Base-by-base conservation (phyloP, 306 rosid species). In the Fagus sylvatica region DNA sequence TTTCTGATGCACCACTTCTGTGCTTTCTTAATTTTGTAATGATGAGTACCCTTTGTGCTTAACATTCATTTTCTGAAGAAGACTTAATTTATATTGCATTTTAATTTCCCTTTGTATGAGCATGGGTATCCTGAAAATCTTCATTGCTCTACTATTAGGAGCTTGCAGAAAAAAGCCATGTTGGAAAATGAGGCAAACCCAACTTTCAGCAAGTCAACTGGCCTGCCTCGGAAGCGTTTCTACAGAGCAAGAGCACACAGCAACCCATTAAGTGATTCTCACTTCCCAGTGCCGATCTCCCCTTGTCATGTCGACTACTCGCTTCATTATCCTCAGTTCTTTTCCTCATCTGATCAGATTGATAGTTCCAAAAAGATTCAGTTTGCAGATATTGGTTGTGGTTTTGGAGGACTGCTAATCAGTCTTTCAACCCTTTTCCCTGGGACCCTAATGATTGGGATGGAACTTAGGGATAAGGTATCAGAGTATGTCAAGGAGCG, bases 361-460 rank as follows among this genome's bases (percentile, higher is more conserved):
- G 84, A 80, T 60, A 33, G 77, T 69, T 71, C 89, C 75, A 91
- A 73, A 66, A 95, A 80, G 88, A 69, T 91, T 60, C 85, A 90
- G 84, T 95, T 95, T 88, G 98, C 98, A 53, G 99, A 95, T 82
- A 85, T 95, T 80, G 99, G 98, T 54, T 95, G 99, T 72, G 98
- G 98, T 81, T 93, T 95, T 81, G 99, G 98, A 11, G 99, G 99
- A 57, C 93, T 93, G 80, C 85, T 95, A 53, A 91, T 95, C 69
- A 88, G 97, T 76, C 97, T 95, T 56, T 81, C 99, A 9, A 89
- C 93, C 40, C 81, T 95, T 73, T 93, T 92, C 87, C 99, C 98
- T 0, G 90, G 88, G 71, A 88, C 89, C 62, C 79, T 93, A 83
- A 95, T 95, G 97, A 88, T 91, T 61, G 99, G 99, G 56, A 95